These are phyloP conservation scores for Alternaria rosae DNA, from an alignment of 2,329 filamentous ascomycete species.

Conservation along the genomic window DNA sequence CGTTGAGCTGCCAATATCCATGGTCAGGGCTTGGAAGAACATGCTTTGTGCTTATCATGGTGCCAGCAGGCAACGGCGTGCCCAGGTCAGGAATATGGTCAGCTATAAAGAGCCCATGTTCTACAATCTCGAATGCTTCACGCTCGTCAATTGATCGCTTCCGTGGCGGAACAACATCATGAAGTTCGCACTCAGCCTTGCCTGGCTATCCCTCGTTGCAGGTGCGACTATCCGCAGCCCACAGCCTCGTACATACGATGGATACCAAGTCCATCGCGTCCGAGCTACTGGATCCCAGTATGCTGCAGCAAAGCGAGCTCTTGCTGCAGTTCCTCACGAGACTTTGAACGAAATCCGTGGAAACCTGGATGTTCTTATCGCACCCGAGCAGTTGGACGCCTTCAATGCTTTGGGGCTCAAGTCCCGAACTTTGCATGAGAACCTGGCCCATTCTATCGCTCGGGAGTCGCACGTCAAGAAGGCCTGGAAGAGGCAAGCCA, in stretches of 20 bases:
- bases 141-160: not conserved
- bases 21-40: constrained; percentile 3
- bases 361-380: constrained; percentile 55
- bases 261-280: constrained; percentile 53
- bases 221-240: constrained; percentile 34
- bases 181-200: constrained; percentile 23
- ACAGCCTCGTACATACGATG: constrained; percentile 45
- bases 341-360: constrained; percentile 46
- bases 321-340: constrained; percentile 47
- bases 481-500: constrained; percentile 31
- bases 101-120: constrained; percentile 7
- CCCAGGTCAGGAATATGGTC: not conserved
- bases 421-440: constrained; percentile 51
- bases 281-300: constrained; percentile 42
- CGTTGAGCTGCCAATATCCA: constrained; percentile 8
- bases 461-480: constrained; percentile 55
- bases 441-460: constrained; percentile 55
- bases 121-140: not conserved
- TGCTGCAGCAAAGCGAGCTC: constrained; percentile 42
- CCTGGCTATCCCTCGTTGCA: constrained; percentile 24
- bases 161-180: constrained; percentile 12
- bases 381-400: constrained; percentile 47
- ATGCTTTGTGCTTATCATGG: constrained; percentile 2
- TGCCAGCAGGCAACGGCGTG: not conserved
- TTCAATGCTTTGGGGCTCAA: constrained; percentile 51